These are phyloP conservation scores for Talaromyces sp. DNA, from an alignment of 2,329 filamentous ascomycete genomes.

Conservation along the genomic window DNA sequence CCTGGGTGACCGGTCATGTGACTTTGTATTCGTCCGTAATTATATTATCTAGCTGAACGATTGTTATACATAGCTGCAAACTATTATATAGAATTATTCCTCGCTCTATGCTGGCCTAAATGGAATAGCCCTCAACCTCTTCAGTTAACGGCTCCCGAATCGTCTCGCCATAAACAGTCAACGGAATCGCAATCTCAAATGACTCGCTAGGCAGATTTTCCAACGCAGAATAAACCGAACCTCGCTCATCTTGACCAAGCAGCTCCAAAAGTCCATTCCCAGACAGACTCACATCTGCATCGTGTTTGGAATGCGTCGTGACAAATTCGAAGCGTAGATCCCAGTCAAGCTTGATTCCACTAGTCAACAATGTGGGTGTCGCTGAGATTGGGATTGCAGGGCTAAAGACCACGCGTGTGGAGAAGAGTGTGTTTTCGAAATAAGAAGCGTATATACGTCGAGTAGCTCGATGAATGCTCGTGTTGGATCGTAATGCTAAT, in stretches of 20 bases:
- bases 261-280: constrained; percentile 67
- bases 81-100: background rate
- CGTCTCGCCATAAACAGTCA: constrained; percentile 69
- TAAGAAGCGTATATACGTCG: constrained; percentile 73
- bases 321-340: constrained; percentile 89
- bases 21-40: background rate
- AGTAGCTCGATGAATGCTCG: constrained; percentile 83
- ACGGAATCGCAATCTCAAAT: constrained; percentile 82
- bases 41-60: background rate
- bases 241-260: constrained; percentile 73
- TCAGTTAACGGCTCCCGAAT: constrained; percentile 43
- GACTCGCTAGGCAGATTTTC: constrained; percentile 80
- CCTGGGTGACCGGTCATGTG: constrained; percentile 16
- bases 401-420: constrained; percentile 72
- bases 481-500: constrained; percentile 77
- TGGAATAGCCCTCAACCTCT: constrained; percentile 40
- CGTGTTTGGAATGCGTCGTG: constrained; percentile 57
- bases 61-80: background rate
- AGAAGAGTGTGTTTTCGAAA: constrained; percentile 79
- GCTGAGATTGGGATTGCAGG: constrained; percentile 78
- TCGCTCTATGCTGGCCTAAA: constrained; percentile 24
- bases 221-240: constrained; percentile 70
- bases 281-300: constrained; percentile 35
- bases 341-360: constrained; percentile 83
- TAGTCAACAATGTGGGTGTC: constrained; percentile 90